phyloP scores from a whole-genome alignment of 257 asterid species.

The Gentiana macrophylla region DNA sequence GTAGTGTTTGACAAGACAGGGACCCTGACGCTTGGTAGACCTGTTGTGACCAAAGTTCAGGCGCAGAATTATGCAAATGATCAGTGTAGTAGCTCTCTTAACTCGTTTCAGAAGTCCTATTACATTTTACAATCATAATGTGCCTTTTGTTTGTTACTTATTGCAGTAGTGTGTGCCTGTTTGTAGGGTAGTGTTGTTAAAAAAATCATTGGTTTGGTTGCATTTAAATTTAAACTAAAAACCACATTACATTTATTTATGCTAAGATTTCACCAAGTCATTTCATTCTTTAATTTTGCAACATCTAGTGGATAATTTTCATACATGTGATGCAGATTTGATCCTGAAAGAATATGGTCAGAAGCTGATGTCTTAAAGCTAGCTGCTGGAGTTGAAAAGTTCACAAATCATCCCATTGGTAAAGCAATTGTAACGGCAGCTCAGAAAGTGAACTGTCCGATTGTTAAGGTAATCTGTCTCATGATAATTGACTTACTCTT shows the following conservation, averaged over 20 bases:
- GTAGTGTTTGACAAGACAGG: conserved; percentile 97
- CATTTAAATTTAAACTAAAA: too few species aligned
- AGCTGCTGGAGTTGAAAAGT: conserved; percentile 94
- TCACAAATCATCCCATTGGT: conserved; percentile 96
- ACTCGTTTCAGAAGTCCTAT: background rate
- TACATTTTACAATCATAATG: too few species aligned
- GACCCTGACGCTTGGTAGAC: conserved; percentile 85
- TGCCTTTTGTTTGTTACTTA: too few species aligned
- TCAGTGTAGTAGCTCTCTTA: conserved; percentile 23
- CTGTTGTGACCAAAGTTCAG: conserved; percentile 72
- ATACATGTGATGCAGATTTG: conserved; percentile 41
- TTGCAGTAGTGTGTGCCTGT: too few species aligned
- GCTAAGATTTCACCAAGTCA: too few species aligned
- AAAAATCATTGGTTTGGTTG: too few species aligned
- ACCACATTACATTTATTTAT: too few species aligned
- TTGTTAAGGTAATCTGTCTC: conserved; percentile 39
- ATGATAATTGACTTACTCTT: too few species aligned
- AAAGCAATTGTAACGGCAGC: conserved; percentile 96
- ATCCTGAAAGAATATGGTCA: conserved; percentile 49
- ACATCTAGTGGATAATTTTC: conserved; percentile 14
- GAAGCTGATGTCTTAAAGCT: conserved; percentile 71
- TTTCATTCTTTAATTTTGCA: too few species aligned
- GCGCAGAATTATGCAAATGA: conserved; percentile 27
- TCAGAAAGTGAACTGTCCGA: conserved; percentile 39
- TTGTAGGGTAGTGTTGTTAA: too few species aligned